Evolutionary conservation across 129 eudicot species (phyloP).

Genomic region (Mikania micrantha): DNA sequence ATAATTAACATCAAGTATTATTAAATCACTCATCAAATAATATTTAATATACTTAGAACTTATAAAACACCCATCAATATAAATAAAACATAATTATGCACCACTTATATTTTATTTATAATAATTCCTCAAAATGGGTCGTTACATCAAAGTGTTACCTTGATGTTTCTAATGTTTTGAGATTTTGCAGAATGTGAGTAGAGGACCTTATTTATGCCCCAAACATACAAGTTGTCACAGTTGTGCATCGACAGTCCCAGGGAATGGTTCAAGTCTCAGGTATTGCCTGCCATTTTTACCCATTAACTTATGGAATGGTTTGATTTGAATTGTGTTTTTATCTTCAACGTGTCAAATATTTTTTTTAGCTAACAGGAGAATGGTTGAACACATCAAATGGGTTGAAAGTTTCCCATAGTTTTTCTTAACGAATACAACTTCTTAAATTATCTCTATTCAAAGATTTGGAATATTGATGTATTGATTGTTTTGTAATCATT

Average conservation of each 20-base stretch:
- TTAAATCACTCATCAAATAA: too few relatives aligned
- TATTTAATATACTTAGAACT: too few relatives aligned
- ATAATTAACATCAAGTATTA: too few relatives aligned
- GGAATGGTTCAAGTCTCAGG: slow-evolving; percentile 95
- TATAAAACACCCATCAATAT: too few relatives aligned
- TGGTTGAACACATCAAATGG: not conserved
- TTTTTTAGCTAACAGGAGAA: not conserved
- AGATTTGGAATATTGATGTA: too few relatives aligned
- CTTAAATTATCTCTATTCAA: not conserved
- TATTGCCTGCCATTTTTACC: slow-evolving; percentile 21
- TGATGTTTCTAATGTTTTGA: not conserved
- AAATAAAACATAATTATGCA: too few relatives aligned
- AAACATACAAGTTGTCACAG: slow-evolving; percentile 98
- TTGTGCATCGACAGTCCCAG: slow-evolving; percentile 89
- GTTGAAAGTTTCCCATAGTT: not conserved
- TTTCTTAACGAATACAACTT: not conserved
- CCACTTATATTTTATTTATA: too few relatives aligned
- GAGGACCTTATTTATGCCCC: slow-evolving; percentile 94
- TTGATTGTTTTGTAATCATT: not conserved
- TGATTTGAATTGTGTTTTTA: not conserved
- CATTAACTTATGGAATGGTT: not conserved
- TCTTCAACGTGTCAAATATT: not conserved
- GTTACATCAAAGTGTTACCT: not conserved
- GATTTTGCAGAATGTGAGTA: slow-evolving; percentile 65
- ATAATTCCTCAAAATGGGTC: too few relatives aligned